A percentile compares a stretch with the other conserved stretches of the same genome.
These are phyloP conservation scores for Trypanosoma rangeli DNA, from an alignment of 208 protist genomes.

Conservation along the genomic window DNA sequence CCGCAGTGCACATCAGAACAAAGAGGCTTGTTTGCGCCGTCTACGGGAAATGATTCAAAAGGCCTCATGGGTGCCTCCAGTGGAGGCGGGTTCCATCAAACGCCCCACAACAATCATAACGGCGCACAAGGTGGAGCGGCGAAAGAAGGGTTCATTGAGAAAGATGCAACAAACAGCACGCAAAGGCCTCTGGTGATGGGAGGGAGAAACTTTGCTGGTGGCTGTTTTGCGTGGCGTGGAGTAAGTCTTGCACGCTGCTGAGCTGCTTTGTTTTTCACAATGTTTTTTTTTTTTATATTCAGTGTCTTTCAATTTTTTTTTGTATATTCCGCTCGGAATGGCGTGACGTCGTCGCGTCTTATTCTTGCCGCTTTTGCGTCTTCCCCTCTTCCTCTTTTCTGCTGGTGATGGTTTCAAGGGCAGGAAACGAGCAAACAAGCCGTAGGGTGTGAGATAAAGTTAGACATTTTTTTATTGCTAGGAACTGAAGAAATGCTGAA, in stretches of 20 bases:
- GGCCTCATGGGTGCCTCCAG: conserved; percentile 79
- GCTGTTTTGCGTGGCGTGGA: background rate
- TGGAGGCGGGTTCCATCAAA: conserved; percentile 55
- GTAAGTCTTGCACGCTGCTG: background rate
- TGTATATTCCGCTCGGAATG: background rate
- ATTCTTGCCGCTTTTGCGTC: background rate
- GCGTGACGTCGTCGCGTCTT: background rate
- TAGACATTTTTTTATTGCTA: background rate
- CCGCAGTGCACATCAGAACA: conserved; percentile 79
- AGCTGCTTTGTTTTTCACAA: background rate
- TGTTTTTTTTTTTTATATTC: background rate
- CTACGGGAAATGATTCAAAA: conserved; percentile 60
- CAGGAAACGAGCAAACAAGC: background rate
- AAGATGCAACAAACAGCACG: conserved; percentile 43
- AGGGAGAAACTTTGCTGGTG: background rate
- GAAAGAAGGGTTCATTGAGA: conserved; percentile 51
- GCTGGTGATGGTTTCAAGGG: background rate
- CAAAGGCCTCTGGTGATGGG: conserved; percentile 25
- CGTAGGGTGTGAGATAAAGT: background rate
- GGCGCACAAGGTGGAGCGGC: conserved; percentile 43
- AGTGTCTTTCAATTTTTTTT: background rate
- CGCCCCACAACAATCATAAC: conserved; percentile 44
- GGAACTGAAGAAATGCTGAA: conserved; percentile 10
- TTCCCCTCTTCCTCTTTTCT: background rate
- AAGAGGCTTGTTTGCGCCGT: conserved; percentile 60